A percentile compares a stretch with the other conserved stretches of the same genome.
These are phyloP conservation scores for Leersia perrieri DNA, from an alignment of 176 grass and related monocot species.

Conservation along the genomic window DNA sequence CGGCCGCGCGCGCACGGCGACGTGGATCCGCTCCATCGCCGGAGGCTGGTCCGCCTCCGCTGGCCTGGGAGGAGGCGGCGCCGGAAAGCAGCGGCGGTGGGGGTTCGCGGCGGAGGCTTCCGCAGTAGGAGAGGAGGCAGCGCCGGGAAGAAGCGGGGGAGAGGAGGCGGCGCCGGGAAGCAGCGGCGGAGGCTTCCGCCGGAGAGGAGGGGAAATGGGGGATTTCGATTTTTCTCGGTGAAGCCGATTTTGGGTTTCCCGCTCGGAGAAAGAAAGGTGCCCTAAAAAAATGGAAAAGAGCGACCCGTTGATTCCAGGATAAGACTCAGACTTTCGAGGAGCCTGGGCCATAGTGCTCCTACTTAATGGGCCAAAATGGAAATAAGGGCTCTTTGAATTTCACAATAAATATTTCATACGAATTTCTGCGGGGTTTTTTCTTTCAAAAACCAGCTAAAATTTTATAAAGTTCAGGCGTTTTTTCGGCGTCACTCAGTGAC, in stretches of 20 bases:
- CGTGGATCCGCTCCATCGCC: conserved; percentile 84
- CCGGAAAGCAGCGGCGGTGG: neutral
- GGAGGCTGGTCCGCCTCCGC: neutral
- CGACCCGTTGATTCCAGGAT: neutral
- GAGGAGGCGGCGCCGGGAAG: neutral
- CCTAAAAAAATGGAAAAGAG: neutral
- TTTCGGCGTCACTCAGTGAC: neutral
- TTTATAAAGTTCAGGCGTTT: neutral
- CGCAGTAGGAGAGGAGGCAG: neutral
- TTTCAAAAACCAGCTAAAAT: neutral
- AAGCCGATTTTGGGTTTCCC: neutral
- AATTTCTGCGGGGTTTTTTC: neutral
- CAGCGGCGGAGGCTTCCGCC: neutral
- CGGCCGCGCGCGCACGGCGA: conserved; percentile 68
- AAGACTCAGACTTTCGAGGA: neutral
- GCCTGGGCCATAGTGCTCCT: neutral
- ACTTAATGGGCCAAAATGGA: neutral
- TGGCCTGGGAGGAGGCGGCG: neutral
- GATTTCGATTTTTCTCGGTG: neutral
- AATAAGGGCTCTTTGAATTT: neutral
- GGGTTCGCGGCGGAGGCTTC: neutral
- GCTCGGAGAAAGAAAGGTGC: neutral
- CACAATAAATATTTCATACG: neutral
- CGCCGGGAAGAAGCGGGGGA: no score
- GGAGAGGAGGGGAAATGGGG: neutral